Evolutionary conservation across 83 land plant species (phyloP), one percentile per base, ranked within the genome.

Genomic region (Picea engelmannii): DNA sequence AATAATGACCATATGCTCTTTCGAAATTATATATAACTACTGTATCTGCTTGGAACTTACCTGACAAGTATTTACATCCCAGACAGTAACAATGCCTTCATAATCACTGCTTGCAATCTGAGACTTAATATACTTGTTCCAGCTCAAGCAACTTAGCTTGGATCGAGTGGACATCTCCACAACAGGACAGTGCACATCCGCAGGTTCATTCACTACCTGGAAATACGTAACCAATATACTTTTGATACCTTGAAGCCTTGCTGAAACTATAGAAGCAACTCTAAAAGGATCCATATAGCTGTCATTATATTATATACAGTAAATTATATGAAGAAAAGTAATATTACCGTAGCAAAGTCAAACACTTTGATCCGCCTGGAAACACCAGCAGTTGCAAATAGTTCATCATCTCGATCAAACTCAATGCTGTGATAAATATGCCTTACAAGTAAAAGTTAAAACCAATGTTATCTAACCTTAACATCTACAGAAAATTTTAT

Each of bases 301-400:
- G 52, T 16, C 24, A 66, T 70, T 31, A 0, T 18, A 63, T 21
- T 12, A 65, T 83, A 18, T 47, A 80, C 44, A 65, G 27, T 21
- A 55, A 66, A 78, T 27, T 66, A 5, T 83, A n/a, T 9, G n/a
- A 17, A 68, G 58, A 67, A 69, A 82, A 31, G 25, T 42, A 80
- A 47, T 49, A 85, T 83, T 87, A 98, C 99, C 76, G 98, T 85
- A 9, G 99, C 88, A 89, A 98, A 98, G 63, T 98, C 98, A 82
- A 98, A 98, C 24, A 98, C 92, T 84, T 98, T 98, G 58, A 98
- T 98, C 66, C 99, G 91, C 79, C 96, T 87, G 42, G 99, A 98
- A 31, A 98, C 99, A 31, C 99, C 99, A 86, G 99, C 99, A 52
- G 99, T 98, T 44, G 99, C 99, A 91, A 98, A 98, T 66, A 98